These are phyloP conservation scores for Cucurbitaria berberidis DNA, from an alignment of 2,329 filamentous ascomycete species.

Conservation along the genomic window DNA sequence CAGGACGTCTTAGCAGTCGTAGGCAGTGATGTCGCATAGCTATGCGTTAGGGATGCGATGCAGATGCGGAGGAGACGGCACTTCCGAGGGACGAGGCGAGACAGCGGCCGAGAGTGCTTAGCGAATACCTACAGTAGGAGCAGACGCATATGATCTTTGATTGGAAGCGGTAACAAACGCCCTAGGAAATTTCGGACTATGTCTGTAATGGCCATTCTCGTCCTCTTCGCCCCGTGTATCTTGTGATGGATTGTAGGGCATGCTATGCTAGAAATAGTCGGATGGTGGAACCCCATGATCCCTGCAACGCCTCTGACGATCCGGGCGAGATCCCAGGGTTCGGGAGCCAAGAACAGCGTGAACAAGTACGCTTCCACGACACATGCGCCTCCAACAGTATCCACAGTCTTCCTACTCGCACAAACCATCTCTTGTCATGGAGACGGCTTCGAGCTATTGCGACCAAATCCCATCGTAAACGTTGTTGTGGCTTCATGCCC, in stretches of 20 bases:
- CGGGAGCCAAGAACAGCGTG: slow-evolving; percentile 24
- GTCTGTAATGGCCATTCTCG: too few species aligned
- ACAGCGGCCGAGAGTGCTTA: not conserved
- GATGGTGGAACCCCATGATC: slow-evolving; percentile 2
- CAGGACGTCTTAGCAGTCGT: slow-evolving; percentile 9
- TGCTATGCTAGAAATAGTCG: too few species aligned
- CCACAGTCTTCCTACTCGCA: not conserved
- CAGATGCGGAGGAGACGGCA: slow-evolving; percentile 20
- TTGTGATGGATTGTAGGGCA: not conserved
- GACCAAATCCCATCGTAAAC: slow-evolving; percentile 9
- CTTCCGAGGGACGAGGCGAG: slow-evolving; percentile 12
- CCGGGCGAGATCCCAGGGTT: slow-evolving; percentile 12
- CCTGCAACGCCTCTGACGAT: slow-evolving; percentile 24
- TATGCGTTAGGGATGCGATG: slow-evolving; percentile 17
- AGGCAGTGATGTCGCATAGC: slow-evolving; percentile 27
- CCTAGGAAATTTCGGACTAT: too few species aligned
- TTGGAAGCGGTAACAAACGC: too few species aligned
- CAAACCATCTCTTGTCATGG: slow-evolving; percentile 19
- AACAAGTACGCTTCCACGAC: slow-evolving; percentile 13
- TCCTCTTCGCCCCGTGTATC: too few species aligned
- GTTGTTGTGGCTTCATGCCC: slow-evolving; percentile 17
- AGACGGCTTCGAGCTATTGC: slow-evolving; percentile 6
- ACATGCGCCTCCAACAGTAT: slow-evolving; percentile 13
- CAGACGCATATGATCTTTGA: not conserved
- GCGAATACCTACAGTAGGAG: not conserved